phyloP scores from a whole-genome alignment of 2,329 filamentous ascomycete species.

The Geoglossum cookeanum region DNA sequence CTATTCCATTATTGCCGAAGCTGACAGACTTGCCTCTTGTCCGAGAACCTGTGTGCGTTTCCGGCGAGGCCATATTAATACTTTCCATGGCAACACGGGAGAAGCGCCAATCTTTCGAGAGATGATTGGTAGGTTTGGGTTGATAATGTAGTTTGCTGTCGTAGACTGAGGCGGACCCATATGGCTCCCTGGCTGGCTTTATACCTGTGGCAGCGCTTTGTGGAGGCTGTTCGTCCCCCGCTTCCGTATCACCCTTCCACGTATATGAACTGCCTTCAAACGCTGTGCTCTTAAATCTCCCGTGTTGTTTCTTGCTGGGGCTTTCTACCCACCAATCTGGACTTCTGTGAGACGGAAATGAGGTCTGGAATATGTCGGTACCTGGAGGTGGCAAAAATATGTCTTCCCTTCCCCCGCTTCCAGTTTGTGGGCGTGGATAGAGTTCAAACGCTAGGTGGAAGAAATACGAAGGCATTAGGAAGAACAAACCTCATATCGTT shows the following conservation, averaged over 20 bases:
- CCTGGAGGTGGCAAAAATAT: slow-evolving; percentile 21
- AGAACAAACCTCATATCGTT: slow-evolving; percentile 7
- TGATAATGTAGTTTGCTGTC: slow-evolving; percentile 4
- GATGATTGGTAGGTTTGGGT: not conserved
- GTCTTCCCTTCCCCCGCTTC: not conserved
- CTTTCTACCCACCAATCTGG: not conserved
- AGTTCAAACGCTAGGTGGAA: slow-evolving; percentile 44
- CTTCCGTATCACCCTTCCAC: not conserved
- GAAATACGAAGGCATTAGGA: slow-evolving; percentile 41
- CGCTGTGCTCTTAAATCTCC: not conserved
- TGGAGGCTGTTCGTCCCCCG: slow-evolving; percentile 1
- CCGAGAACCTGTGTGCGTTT: slow-evolving; percentile 19
- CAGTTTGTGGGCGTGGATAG: slow-evolving; percentile 10
- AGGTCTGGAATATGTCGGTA: slow-evolving; percentile 26
- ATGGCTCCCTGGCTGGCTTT: not conserved
- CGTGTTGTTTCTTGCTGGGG: not conserved
- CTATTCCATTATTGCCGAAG: slow-evolving; percentile 26
- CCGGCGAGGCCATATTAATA: slow-evolving; percentile 45
- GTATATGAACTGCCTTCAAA: not conserved
- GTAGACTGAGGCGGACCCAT: not conserved
- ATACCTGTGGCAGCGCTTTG: not conserved
- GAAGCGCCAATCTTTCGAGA: slow-evolving; percentile 55
- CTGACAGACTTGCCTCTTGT: slow-evolving; percentile 17
- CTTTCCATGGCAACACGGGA: slow-evolving; percentile 61
- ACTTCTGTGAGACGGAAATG: slow-evolving; percentile 13